Evolutionary conservation across 345 rosid species (phyloP), one percentile per base, ranked within the genome.

Genomic region (Sapria himalayana): DNA sequence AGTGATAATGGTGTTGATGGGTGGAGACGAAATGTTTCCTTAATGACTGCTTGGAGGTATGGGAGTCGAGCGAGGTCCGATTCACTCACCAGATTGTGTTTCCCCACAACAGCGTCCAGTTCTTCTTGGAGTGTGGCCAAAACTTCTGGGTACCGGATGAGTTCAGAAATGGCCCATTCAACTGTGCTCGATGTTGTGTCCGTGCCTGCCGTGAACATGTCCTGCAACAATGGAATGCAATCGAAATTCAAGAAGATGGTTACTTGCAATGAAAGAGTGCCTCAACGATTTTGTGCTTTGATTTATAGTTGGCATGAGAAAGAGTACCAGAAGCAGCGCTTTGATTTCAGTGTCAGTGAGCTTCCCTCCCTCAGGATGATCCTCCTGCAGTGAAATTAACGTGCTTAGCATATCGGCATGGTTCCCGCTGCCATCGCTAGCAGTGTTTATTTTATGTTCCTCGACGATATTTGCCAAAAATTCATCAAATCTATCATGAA

Each of bases 141-240:
- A 44, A 68, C 60, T 2, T 48, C 36, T 1, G 94, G 97, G 41
- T 81, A 84, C 10, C 94, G 72, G 7, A 86, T 68, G 0, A 86
- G 55, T 25, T 86, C 97, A 0, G 97, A 81, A 15, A 81, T 64
- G 32, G 85, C 89, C 97, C 97, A 86, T 15, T 86, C 97, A 15
- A 67, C 68, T 0, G 97, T 86, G 53, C 92, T 73, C 4, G 92
- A 68, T n/a, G 94, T 61, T 29, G 97, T 86, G 65, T 86, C 97
- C 0, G 97, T 86, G 1, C 94, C 97, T 2, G 97, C 94, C 0
- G 79, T 58, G 35, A 86, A 81, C 97, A 86, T 78, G 48, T 81
- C 70, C 92, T 79, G 64, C 45, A 31, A 25, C 22, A 18, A 18
- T 11, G n/a, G 22, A 13, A 18, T 9, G 43, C 4, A 33, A n/a